phyloP scores from a whole-genome alignment of 2,329 filamentous ascomycete species.

The Calycina herbarum region DNA sequence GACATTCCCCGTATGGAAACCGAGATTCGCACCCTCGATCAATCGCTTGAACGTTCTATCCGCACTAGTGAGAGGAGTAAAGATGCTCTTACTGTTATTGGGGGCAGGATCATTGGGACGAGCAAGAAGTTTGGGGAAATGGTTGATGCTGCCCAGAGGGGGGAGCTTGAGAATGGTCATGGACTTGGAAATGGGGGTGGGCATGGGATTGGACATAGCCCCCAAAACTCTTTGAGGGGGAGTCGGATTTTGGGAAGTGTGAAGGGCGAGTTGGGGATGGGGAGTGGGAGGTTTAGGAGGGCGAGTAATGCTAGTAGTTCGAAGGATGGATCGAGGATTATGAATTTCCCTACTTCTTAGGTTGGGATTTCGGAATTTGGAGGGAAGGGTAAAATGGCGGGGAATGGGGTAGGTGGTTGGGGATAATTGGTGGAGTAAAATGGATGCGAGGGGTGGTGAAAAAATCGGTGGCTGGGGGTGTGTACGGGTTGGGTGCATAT shows the following conservation, averaged over 20 bases:
- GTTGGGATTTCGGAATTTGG: neutral
- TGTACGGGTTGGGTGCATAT: neutral
- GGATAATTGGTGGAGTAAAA: neutral
- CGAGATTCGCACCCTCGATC: constrained; percentile 17
- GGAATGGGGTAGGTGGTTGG: neutral
- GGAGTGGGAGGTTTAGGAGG: neutral
- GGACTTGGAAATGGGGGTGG: neutral
- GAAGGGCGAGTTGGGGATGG: neutral
- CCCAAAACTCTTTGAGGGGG: neutral
- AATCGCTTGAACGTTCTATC: constrained; percentile 11
- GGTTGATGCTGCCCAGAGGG: constrained; percentile 20
- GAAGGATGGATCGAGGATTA: neutral
- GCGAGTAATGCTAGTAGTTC: neutral
- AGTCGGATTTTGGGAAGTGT: neutral
- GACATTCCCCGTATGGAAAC: constrained; percentile 25
- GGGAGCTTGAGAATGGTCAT: constrained; percentile 3
- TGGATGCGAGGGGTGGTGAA: neutral
- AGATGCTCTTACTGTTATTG: constrained; percentile 27
- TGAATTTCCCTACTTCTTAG: neutral
- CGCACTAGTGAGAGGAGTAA: constrained; percentile 15
- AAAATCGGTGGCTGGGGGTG: neutral
- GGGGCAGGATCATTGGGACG: constrained; percentile 24
- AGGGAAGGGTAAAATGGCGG: neutral
- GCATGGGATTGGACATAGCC: neutral
- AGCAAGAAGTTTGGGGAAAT: constrained; percentile 29